Conservation (phyloP, 805 yeast species). For the Ascoidea tarda region DNA sequence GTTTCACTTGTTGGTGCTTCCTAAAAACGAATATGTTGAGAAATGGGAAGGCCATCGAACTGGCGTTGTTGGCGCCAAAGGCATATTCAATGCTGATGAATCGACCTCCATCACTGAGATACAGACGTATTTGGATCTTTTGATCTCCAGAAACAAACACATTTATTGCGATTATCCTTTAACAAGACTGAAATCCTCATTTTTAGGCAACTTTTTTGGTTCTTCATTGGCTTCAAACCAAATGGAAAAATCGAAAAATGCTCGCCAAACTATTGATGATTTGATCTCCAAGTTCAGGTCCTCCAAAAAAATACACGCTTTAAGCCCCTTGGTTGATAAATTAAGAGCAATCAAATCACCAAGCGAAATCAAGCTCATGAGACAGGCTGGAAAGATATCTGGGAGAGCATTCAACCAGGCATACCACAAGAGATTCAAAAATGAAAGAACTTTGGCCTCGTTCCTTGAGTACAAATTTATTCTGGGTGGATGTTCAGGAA, state of each 20-base stretch:
- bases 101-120: constrained; percentile 37
- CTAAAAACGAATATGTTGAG: constrained; percentile 62
- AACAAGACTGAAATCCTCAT: constrained; percentile 10
- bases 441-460: constrained; percentile 70
- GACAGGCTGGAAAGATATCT: constrained; percentile 70
- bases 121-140: constrained; percentile 26
- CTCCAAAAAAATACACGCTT: constrained; percentile 26
- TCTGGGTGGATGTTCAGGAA: constrained; percentile 76
- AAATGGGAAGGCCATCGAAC: constrained; percentile 94
- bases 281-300: constrained; percentile 13
- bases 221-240: constrained; percentile 4
- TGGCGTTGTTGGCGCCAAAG: constrained; percentile 71
- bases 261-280: constrained; percentile 16
- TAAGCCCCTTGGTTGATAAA: constrained; percentile 27
- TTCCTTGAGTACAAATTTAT: constrained; percentile 73
- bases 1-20: constrained; percentile 77
- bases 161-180: constrained; percentile 41
- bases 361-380: constrained; percentile 66
- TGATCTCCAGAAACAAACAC: constrained; percentile 32
- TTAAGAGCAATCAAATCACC: constrained; percentile 62
- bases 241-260: constrained; percentile 13
- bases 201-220: constrained; percentile 18
- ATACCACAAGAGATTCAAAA: constrained; percentile 45
- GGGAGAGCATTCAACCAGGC: constrained; percentile 79
- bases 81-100: constrained; percentile 79